A percentile compares a stretch with the other conserved stretches of the same genome.
Conservation (phyloP, 805 yeast genomes). For the Isabelozyma rhagii region DNA sequence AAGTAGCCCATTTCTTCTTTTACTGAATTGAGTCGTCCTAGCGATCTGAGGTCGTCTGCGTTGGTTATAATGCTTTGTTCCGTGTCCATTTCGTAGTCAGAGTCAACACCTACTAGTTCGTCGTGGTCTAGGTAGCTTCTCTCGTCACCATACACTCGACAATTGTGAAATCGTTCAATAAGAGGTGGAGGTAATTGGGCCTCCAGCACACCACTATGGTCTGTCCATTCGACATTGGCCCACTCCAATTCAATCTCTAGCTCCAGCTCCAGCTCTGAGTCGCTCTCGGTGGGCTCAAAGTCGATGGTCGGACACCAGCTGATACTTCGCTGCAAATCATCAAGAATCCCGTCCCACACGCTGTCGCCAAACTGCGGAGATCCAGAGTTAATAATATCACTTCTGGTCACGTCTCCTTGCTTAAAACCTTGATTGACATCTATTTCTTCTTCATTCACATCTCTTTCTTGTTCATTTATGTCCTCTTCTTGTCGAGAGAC, state of each 20-base stretch:
- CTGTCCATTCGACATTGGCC: neutral
- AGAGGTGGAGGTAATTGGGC: too few species aligned
- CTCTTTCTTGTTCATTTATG: too few species aligned
- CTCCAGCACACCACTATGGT: too few species aligned
- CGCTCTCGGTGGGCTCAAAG: neutral
- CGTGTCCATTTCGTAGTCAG: too few species aligned
- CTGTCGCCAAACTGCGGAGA: neutral
- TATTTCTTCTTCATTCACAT: too few species aligned
- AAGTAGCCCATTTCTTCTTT: slow-evolving; percentile 12
- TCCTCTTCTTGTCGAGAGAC: too few species aligned
- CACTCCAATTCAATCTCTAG: neutral
- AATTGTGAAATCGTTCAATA: too few species aligned
- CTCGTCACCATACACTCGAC: slow-evolving; percentile 12
- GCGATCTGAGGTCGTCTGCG: slow-evolving; percentile 15
- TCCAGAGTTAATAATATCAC: neutral
- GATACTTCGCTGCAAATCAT: neutral
- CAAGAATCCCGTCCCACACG: neutral
- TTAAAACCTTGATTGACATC: too few species aligned
- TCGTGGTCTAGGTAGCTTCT: slow-evolving; percentile 10
- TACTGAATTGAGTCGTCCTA: slow-evolving; percentile 7
- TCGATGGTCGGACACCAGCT: neutral
- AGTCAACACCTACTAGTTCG: slow-evolving; percentile 2
- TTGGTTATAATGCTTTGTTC: slow-evolving; percentile 1
- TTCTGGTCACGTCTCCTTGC: neutral
- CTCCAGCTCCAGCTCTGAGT: neutral